phyloP scores from a whole-genome alignment of 768 basidiomycete genomes.

The Clavulina sp. region DNA sequence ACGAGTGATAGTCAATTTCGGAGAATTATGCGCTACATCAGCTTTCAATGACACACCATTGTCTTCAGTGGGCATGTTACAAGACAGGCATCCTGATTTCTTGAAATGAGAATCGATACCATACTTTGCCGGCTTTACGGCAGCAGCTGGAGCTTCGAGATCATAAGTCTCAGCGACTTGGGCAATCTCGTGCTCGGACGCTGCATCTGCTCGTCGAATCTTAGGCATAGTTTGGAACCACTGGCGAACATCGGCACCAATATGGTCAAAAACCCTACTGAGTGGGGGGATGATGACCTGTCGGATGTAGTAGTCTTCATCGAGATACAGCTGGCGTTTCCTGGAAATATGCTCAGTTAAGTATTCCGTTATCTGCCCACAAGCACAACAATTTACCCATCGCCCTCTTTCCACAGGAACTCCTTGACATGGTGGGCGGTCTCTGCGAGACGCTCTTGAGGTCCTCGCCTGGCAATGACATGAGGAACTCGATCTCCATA shows the following conservation, averaged over 20 bases:
- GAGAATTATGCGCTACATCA: slow-evolving; percentile 1
- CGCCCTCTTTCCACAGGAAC: not conserved
- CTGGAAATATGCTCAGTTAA: not conserved
- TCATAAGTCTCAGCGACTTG: not conserved
- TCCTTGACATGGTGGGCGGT: slow-evolving; percentile 32
- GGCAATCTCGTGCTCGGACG: slow-evolving; percentile 8
- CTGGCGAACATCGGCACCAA: slow-evolving; percentile 68
- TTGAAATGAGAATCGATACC: slow-evolving; percentile 65
- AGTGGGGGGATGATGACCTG: slow-evolving; percentile 77
- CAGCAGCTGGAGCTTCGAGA: slow-evolving; percentile 12
- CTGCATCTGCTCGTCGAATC: slow-evolving; percentile 22
- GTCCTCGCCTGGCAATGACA: slow-evolving; percentile 53
- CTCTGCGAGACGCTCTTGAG: slow-evolving; percentile 50
- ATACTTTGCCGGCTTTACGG: slow-evolving; percentile 21
- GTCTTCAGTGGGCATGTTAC: slow-evolving; percentile 24
- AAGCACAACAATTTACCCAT: slow-evolving; percentile 29
- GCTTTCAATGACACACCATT: slow-evolving; percentile 33
- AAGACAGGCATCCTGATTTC: slow-evolving; percentile 51
- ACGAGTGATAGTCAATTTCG: not conserved
- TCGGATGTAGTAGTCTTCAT: slow-evolving; percentile 77
- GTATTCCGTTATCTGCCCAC: not conserved
- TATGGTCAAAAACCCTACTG: slow-evolving; percentile 76
- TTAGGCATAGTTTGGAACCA: slow-evolving; percentile 88
- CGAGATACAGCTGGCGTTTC: slow-evolving; percentile 40
- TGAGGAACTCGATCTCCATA: slow-evolving; percentile 92